Conservation (phyloP, 495 filamentous ascomycete genomes). For the Aspergillus indologenus region DNA sequence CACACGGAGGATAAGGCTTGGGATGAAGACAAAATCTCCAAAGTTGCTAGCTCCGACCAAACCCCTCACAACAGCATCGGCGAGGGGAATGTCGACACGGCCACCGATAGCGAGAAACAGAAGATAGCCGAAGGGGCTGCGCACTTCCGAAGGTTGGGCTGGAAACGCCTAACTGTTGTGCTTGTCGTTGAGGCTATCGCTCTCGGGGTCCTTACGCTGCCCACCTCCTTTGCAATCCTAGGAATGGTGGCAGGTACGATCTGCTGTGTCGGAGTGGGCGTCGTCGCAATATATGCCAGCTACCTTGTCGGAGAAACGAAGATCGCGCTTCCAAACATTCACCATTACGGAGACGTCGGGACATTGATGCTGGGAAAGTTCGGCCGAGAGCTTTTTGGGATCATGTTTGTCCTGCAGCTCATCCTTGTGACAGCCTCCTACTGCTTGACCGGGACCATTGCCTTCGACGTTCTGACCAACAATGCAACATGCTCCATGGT, state of each 20-base stretch:
- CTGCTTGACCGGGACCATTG: constrained; percentile 66
- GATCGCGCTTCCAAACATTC: constrained; percentile 59
- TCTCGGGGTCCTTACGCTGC: constrained; percentile 57
- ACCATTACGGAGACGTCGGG: constrained; percentile 64
- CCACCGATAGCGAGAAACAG: background rate
- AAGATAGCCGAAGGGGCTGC: background rate
- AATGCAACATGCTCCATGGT: constrained; percentile 59
- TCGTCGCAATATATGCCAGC: constrained; percentile 67
- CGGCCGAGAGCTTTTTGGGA: constrained; percentile 57
- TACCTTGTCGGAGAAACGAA: constrained; percentile 70
- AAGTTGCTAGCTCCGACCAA: background rate
- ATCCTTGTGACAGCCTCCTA: constrained; percentile 69
- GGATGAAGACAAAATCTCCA: background rate
- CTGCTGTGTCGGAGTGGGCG: constrained; percentile 53
- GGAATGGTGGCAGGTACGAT: constrained; percentile 57
- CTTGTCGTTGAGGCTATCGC: constrained; percentile 65
- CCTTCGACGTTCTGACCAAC: constrained; percentile 57
- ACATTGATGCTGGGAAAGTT: constrained; percentile 56
- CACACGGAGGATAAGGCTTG: background rate
- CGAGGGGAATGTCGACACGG: background rate
- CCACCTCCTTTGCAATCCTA: constrained; percentile 55
- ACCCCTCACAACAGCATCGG: background rate
- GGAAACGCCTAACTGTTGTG: constrained; percentile 36
- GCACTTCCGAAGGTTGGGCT: constrained; percentile 19
- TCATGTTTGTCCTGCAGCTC: constrained; percentile 59